Percentiles rank a stretch among this genome's conserved stretches.
These are phyloP conservation scores for Fomitopsis palustris DNA, from an alignment of 1,284 basidiomycete genomes.

Conservation along the genomic window DNA sequence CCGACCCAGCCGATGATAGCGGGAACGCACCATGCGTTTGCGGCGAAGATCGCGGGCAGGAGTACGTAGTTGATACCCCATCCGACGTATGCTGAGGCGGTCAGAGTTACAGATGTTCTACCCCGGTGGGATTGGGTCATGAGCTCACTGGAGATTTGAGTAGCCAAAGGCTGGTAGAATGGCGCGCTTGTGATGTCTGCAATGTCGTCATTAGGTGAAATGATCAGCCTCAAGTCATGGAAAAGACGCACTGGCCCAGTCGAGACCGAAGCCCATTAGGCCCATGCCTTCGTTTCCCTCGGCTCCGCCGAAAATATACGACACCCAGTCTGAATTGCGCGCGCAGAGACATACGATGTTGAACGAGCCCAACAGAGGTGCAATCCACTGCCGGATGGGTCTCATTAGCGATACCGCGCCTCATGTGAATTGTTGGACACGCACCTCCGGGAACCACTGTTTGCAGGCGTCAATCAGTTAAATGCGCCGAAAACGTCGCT, in stretches of 20 bases:
- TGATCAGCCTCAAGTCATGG: not conserved
- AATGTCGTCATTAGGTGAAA: not conserved
- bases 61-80: conserved; percentile 11
- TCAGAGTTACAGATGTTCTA: not conserved
- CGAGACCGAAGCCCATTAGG: conserved; percentile 45
- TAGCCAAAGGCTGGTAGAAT: conserved; percentile 9
- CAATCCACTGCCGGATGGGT: conserved; percentile 2
- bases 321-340: conserved; percentile 12
- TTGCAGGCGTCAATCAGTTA: not conserved
- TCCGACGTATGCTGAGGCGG: conserved; percentile 1
- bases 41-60: conserved; percentile 6
- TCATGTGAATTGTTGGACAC: not conserved
- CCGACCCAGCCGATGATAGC: not conserved
- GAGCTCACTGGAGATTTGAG: conserved; percentile 7
- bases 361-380: conserved; percentile 11
- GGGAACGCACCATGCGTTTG: conserved; percentile 3
- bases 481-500: not conserved
- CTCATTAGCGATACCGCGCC: not conserved
- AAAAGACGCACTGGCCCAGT: conserved; percentile 34
- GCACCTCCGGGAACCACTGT: conserved; percentile 11
- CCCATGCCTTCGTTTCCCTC: conserved; percentile 41
- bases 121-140: too few relatives aligned
- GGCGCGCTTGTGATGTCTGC: conserved; percentile 9
- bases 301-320: conserved; percentile 48
- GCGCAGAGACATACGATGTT: conserved; percentile 10